Evolutionary conservation across 1,284 basidiomycete species (phyloP).

Genomic region (Anthracocystis walkeri): DNA sequence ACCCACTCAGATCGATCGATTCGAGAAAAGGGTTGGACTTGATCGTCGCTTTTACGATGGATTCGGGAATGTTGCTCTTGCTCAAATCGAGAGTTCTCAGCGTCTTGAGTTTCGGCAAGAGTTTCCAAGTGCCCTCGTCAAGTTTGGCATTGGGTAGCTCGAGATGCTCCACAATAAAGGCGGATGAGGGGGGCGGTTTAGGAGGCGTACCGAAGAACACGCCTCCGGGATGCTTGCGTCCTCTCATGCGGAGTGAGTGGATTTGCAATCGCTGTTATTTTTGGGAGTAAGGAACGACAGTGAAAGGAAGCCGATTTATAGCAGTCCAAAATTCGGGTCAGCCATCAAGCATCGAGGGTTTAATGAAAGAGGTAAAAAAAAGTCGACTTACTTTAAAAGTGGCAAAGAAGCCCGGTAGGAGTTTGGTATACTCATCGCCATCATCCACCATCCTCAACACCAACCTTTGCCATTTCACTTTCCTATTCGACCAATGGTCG

Average conservation of each 20-base stretch:
- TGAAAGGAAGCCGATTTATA: too few species aligned
- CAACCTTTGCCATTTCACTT: slow-evolving; percentile 12
- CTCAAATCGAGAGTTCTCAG: slow-evolving; percentile 26
- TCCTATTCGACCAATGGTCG: too few species aligned
- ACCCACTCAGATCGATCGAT: slow-evolving; percentile 22
- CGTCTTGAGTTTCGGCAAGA: slow-evolving; percentile 16
- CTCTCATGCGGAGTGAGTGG: too few species aligned
- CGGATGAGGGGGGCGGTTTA: background rate
- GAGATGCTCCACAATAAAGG: slow-evolving; percentile 20
- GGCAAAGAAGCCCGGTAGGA: slow-evolving; percentile 21
- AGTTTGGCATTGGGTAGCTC: slow-evolving; percentile 23
- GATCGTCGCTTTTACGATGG: slow-evolving; percentile 20
- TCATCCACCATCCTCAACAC: slow-evolving; percentile 23
- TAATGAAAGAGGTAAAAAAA: background rate
- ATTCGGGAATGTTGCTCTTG: slow-evolving; percentile 31
- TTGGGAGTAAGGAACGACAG: too few species aligned
- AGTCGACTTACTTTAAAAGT: slow-evolving; percentile 17
- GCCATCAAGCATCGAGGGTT: background rate
- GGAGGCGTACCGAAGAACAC: slow-evolving; percentile 22
- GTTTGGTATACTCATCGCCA: slow-evolving; percentile 25
- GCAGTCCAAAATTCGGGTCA: background rate
- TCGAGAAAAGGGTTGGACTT: slow-evolving; percentile 23
- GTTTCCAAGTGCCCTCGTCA: slow-evolving; percentile 23
- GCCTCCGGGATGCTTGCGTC: slow-evolving; percentile 16
- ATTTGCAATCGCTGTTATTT: slow-evolving; percentile 5